Evolutionary conservation across 1,139 yeast genomes (phyloP).

Genomic region (Suhomyces guaymorum): DNA sequence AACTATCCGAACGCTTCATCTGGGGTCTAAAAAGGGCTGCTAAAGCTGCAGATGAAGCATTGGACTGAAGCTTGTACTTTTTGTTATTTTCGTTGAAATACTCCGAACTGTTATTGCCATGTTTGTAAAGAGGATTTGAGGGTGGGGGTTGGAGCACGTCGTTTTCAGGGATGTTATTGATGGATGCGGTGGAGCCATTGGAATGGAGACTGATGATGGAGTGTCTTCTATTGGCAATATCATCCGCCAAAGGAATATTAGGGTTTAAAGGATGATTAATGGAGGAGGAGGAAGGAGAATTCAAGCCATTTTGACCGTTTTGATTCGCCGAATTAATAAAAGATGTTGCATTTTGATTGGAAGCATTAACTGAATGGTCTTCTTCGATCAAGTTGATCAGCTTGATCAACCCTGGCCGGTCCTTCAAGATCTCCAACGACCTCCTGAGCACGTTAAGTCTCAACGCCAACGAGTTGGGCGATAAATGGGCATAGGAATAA

Average conservation of each 20-base stretch:
- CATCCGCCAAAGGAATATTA: too few species aligned
- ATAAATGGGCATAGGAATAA: conserved; percentile 78
- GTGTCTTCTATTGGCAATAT: conserved; percentile 8
- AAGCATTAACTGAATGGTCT: too few species aligned
- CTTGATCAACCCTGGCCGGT: conserved; percentile 55
- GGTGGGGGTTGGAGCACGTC: conserved; percentile 12
- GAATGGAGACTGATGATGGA: conserved; percentile 14
- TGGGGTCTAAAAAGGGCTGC: conserved; percentile 56
- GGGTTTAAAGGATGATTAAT: too few species aligned
- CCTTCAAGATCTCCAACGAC: conserved; percentile 69
- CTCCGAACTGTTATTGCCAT: conserved; percentile 29
- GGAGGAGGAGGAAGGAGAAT: too few species aligned
- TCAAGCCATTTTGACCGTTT: too few species aligned
- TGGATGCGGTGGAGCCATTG: conserved; percentile 14
- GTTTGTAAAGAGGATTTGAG: conserved; percentile 13
- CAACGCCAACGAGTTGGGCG: conserved; percentile 77
- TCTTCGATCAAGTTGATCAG: too few species aligned
- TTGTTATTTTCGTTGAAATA: conserved; percentile 19
- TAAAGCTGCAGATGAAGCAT: conserved; percentile 66
- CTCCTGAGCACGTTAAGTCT: conserved; percentile 73
- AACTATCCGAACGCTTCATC: conserved; percentile 38
- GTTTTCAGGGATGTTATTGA: conserved; percentile 3
- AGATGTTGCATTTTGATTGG: too few species aligned
- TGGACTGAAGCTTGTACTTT: conserved; percentile 37
- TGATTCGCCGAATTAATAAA: too few species aligned